Conservation (phyloP, 495 filamentous ascomycete species). For the Parachaetomium inaequale region DNA sequence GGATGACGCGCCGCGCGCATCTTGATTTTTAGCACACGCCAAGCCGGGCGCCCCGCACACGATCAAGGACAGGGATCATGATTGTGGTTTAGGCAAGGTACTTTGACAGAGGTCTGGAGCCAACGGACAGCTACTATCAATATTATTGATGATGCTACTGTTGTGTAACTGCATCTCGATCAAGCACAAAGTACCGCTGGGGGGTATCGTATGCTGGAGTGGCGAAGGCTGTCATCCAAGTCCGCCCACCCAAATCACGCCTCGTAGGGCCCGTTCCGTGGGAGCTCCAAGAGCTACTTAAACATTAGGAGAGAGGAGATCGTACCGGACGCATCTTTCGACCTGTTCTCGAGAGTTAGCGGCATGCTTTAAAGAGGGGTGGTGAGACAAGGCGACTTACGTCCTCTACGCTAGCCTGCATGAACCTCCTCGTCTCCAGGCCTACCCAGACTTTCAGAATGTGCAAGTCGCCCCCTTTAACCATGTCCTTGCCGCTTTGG, state of each 20-base stretch:
- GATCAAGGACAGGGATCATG: not conserved
- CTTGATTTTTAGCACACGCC: not conserved
- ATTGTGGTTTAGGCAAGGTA: too few species aligned
- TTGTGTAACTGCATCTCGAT: not conserved
- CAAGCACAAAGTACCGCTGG: not conserved
- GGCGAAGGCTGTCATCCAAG: not conserved
- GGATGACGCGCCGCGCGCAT: not conserved
- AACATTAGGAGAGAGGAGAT: constrained; percentile 76
- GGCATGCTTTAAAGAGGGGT: not conserved
- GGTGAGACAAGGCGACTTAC: constrained; percentile 47
- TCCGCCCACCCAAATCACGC: not conserved
- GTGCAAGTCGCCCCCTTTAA: constrained; percentile 74
- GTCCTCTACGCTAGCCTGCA: constrained; percentile 84
- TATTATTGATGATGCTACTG: not conserved
- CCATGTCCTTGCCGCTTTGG: constrained; percentile 63
- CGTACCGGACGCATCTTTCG: constrained; percentile 79
- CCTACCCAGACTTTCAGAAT: constrained; percentile 95
- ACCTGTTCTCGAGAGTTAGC: constrained; percentile 43
- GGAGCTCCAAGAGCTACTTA: constrained; percentile 32
- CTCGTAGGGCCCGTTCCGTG: not conserved
- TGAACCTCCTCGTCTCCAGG: constrained; percentile 78
- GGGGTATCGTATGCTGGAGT: not conserved
- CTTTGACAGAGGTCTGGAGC: too few species aligned
- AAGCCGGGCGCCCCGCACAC: constrained; percentile 10
- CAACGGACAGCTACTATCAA: not conserved